These are phyloP conservation scores for Neurospora hispaniola DNA, from an alignment of 495 filamentous ascomycete genomes.

Conservation along the genomic window DNA sequence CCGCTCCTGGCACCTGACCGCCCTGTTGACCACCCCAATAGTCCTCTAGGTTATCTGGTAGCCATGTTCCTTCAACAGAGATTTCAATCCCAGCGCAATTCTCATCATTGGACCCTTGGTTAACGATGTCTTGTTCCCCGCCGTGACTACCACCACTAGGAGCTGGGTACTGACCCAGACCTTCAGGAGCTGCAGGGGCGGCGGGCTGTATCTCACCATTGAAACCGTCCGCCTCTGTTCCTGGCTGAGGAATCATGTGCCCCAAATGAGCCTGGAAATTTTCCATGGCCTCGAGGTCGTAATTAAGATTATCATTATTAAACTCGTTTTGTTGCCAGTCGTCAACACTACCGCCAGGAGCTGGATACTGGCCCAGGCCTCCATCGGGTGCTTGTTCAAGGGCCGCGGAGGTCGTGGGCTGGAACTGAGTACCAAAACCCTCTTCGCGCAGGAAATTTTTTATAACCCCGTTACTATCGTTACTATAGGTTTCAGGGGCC, in stretches of 20 bases:
- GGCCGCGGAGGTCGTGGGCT: neutral
- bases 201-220: neutral
- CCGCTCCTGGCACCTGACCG: neutral
- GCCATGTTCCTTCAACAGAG: neutral
- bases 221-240: neutral
- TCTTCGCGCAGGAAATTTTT: neutral
- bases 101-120: neutral
- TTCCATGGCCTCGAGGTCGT: neutral
- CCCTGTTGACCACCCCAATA: neutral
- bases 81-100: accelerated
- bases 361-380: neutral
- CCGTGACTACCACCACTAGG: neutral
- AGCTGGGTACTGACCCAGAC: neutral
- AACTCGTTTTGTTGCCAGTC: neutral
- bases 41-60: neutral
- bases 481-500: neutral
- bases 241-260: neutral
- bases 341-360: neutral
- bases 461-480: neutral
- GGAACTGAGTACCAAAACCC: neutral
- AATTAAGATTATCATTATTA: neutral
- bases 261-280: no score
- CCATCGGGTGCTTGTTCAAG: neutral
- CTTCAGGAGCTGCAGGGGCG: neutral
- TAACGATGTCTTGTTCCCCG: neutral